Conservation (phyloP, 192 early-diverging fungal genomes). For the Entomortierella lignicola region DNA sequence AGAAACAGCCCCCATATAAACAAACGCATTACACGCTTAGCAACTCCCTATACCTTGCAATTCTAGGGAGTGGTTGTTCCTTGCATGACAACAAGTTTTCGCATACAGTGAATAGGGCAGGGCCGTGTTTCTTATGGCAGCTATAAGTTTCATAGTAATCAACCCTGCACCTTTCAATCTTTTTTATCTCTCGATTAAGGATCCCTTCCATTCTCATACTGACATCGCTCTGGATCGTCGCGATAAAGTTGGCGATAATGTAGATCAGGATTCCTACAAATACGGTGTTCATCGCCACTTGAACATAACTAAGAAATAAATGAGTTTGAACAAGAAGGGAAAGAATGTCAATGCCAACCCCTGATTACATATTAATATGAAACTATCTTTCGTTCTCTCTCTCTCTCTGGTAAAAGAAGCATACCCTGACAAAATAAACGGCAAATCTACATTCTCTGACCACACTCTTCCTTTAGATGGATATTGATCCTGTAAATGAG, state of each 20-base stretch:
- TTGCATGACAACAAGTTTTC: slow-evolving; percentile 71
- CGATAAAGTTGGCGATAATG: slow-evolving; percentile 73
- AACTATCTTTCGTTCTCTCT: not conserved
- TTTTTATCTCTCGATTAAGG: slow-evolving; percentile 63
- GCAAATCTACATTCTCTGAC: slow-evolving; percentile 51
- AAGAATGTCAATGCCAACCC: too few relatives aligned
- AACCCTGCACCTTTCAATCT: slow-evolving; percentile 71
- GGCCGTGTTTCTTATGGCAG: slow-evolving; percentile 62
- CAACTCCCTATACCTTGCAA: slow-evolving; percentile 60
- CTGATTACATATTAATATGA: slow-evolving; percentile 4
- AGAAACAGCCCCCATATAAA: too few relatives aligned
- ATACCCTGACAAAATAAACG: slow-evolving; percentile 45
- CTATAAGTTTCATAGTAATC: slow-evolving; percentile 70
- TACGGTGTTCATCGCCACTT: slow-evolving; percentile 75
- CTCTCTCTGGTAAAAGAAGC: not conserved
- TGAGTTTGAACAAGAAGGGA: not conserved
- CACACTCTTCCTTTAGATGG: slow-evolving; percentile 16
- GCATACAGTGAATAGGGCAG: slow-evolving; percentile 70
- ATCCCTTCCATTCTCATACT: slow-evolving; percentile 68
- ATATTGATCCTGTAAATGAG: not conserved
- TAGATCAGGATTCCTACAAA: slow-evolving; percentile 69
- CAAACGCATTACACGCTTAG: not conserved
- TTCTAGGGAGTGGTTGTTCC: slow-evolving; percentile 64
- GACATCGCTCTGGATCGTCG: slow-evolving; percentile 80
- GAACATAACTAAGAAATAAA: slow-evolving; percentile 66